These are phyloP conservation scores for Rhodamnia argentea DNA, from an alignment of 345 rosid species.

Conservation along the genomic window DNA sequence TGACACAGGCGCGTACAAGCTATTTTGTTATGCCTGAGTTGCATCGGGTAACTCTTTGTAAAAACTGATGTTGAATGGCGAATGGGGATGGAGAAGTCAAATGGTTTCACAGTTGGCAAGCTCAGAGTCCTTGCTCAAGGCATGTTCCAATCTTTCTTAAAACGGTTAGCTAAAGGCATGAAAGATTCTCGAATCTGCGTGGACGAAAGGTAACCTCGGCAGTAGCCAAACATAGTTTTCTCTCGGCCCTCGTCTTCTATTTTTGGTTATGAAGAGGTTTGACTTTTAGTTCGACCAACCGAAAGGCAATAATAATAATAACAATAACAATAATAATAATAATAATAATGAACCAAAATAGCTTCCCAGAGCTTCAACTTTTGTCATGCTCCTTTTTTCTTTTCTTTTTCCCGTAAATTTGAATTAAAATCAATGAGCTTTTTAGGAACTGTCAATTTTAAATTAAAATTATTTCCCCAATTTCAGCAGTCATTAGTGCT, in stretches of 20 bases:
- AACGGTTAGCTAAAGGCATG: too few relatives aligned
- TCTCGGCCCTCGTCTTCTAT: neutral
- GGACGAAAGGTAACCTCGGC: neutral
- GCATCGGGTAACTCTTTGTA: neutral
- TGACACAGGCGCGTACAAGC: neutral
- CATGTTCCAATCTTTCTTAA: neutral
- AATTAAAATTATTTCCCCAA: slow-evolving; percentile 2
- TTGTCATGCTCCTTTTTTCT: neutral
- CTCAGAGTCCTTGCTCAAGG: neutral
- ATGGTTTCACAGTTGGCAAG: neutral
- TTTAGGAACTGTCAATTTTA: neutral
- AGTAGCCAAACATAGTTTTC: neutral
- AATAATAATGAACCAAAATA: too few relatives aligned
- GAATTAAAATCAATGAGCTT: slow-evolving; percentile 1
- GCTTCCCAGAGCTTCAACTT: too few relatives aligned
- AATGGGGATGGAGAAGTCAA: neutral
- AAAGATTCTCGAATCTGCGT: neutral
- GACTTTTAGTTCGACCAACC: neutral
- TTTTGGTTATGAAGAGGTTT: neutral
- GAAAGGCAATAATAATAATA: neutral
- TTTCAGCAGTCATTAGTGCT: neutral
- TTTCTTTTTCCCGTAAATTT: slow-evolving; percentile 12
- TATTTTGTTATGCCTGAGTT: neutral
- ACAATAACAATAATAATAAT: too few relatives aligned
- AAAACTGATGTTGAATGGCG: neutral